These are phyloP conservation scores for Alloteropsis semialata DNA, from an alignment of 176 grass and related monocot species.

Conservation along the genomic window DNA sequence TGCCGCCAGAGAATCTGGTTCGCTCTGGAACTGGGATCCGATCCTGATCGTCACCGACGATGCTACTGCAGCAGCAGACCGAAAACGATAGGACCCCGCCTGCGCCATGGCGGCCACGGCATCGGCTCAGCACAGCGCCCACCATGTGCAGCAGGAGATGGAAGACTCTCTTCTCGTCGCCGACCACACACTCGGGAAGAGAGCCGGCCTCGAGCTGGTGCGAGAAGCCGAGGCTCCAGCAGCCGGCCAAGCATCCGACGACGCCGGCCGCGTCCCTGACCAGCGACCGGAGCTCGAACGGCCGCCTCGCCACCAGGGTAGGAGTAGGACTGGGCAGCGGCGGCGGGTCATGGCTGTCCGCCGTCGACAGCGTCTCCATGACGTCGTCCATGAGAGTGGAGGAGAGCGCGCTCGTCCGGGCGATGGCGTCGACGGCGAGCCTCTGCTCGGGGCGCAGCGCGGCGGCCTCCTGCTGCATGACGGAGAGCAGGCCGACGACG, in stretches of 20 bases:
- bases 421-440: slow-evolving; percentile 50
- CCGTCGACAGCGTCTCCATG: slow-evolving; percentile 37
- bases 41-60: neutral
- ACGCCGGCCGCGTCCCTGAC: slow-evolving; percentile 28
- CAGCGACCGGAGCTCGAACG: slow-evolving; percentile 34
- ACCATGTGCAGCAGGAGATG: slow-evolving; percentile 62
- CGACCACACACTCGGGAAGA: slow-evolving; percentile 45
- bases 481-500: slow-evolving; percentile 62
- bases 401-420: slow-evolving; percentile 42
- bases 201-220: neutral
- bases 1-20: slow-evolving; percentile 22
- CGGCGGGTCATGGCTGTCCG: neutral
- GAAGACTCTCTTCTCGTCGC: slow-evolving; percentile 62
- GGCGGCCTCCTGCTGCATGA: slow-evolving; percentile 37
- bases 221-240: slow-evolving; percentile 24
- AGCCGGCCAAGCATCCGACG: slow-evolving; percentile 32
- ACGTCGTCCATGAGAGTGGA: slow-evolving; percentile 54
- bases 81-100: slow-evolving; percentile 24
- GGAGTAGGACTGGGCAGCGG: neutral
- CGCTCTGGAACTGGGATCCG: slow-evolving; percentile 4
- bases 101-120: neutral
- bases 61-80: neutral
- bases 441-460: slow-evolving; percentile 55
- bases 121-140: slow-evolving; percentile 19
- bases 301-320: neutral